These are phyloP conservation scores for Arthrinium phaeospermum DNA, from an alignment of 2,329 filamentous ascomycete genomes.

Conservation along the genomic window DNA sequence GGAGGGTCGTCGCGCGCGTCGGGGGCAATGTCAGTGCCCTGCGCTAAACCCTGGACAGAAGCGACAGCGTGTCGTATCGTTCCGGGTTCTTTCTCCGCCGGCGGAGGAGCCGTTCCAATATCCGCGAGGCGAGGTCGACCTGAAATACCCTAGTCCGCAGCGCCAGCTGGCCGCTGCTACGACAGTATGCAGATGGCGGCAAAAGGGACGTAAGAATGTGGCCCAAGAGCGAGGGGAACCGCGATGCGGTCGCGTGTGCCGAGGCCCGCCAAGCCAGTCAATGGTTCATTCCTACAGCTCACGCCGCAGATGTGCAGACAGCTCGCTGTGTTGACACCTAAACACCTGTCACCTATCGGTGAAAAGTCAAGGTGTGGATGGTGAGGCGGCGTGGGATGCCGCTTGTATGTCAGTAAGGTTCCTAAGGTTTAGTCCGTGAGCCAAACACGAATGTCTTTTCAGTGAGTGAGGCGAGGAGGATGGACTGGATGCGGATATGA, in stretches of 20 bases:
- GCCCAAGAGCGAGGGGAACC: not conserved
- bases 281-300: not conserved
- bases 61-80: constrained; percentile 11
- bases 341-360: constrained; percentile 4
- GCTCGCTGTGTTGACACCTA: not conserved
- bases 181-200: constrained; percentile 3
- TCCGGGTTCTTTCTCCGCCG: not conserved
- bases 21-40: not conserved
- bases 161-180: constrained; percentile 8
- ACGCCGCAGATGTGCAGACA: not conserved
- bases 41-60: constrained; percentile 12
- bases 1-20: not conserved
- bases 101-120: constrained; percentile 1
- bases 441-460: not conserved
- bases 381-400: not conserved
- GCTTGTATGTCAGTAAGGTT: not conserved
- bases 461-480: not conserved
- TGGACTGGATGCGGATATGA: constrained; percentile 4
- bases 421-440: not conserved
- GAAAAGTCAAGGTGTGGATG: not conserved
- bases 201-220: not conserved
- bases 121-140: not conserved
- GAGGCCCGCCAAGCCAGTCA: constrained; percentile 6
- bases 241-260: not conserved
- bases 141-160: constrained; percentile 3